phyloP scores from a whole-genome alignment of 1,139 yeast genomes.

The Dujonia santamariae region DNA sequence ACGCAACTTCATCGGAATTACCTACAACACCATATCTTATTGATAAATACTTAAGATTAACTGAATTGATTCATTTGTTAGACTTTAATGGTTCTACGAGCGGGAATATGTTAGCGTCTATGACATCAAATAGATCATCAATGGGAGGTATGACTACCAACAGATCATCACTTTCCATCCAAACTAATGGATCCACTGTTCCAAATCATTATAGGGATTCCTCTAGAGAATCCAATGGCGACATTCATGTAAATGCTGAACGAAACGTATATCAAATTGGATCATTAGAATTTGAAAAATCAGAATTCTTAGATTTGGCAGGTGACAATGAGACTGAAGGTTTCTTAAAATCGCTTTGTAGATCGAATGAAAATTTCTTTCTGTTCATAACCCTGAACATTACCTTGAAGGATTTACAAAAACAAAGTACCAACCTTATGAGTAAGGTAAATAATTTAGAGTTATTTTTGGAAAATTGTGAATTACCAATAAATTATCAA shows the following conservation, averaged over 20 bases:
- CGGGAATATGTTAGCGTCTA: conserved; percentile 8
- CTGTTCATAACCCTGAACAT: conserved; percentile 46
- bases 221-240: conserved; percentile 13
- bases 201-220: conserved; percentile 7
- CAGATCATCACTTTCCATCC: conserved; percentile 9
- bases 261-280: conserved; percentile 49
- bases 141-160: conserved; percentile 7
- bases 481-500: conserved; percentile 36
- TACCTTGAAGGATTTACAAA: conserved; percentile 45
- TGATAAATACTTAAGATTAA: conserved; percentile 60
- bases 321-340: conserved; percentile 50
- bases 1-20: conserved; percentile 48
- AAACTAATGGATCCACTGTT: conserved; percentile 6
- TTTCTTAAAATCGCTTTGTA: conserved; percentile 47
- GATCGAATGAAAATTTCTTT: conserved; percentile 43
- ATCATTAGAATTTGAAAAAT: conserved; percentile 52
- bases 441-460: conserved; percentile 35
- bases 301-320: conserved; percentile 44
- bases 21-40: conserved; percentile 69
- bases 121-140: conserved; percentile 7
- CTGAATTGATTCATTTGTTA: conserved; percentile 53
- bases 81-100: conserved; percentile 14
- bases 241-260: conserved; percentile 16
- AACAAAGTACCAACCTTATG: conserved; percentile 40
- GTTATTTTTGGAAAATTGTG: conserved; percentile 32